Percentiles rank a stretch among this genome's conserved stretches.
Evolutionary conservation across 768 basidiomycete species (phyloP).

Genomic region (Tricholoma furcatifolium): DNA sequence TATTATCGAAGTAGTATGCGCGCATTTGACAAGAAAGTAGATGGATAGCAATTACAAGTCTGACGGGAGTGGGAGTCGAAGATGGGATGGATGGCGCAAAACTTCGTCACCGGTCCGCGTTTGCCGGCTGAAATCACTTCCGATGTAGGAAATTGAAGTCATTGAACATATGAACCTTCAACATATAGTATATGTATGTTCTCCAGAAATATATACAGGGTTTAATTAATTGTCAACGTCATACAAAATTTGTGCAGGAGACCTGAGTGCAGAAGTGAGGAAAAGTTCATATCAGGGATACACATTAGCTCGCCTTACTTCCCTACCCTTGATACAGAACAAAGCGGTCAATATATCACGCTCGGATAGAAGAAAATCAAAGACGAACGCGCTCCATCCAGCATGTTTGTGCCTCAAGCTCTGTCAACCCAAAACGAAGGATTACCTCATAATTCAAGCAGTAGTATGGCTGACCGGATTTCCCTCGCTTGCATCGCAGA

Average conservation of each 20-base stretch:
- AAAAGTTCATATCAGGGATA: neutral
- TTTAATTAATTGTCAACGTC: neutral
- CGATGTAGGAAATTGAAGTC: no score
- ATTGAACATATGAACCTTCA: no score
- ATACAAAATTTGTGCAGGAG: neutral
- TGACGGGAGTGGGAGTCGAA: slow-evolving; percentile 23
- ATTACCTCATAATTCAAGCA: slow-evolving; percentile 18
- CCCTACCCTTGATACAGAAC: neutral
- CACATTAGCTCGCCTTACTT: slow-evolving; percentile 4
- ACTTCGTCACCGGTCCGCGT: no score
- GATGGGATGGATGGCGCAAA: slow-evolving; percentile 24
- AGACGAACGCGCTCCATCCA: slow-evolving; percentile 20
- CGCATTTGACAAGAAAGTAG: slow-evolving; percentile 45
- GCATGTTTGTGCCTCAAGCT: slow-evolving; percentile 19
- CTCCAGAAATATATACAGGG: no score
- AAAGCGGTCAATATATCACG: neutral
- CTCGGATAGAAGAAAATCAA: neutral
- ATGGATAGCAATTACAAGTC: slow-evolving; percentile 11
- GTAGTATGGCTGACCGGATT: slow-evolving; percentile 11
- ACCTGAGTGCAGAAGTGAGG: neutral
- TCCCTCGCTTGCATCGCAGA: neutral
- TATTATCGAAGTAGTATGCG: slow-evolving; percentile 74
- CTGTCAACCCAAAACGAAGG: slow-evolving; percentile 21
- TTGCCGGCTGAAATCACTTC: no score
- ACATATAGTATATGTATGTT: no score